Base-by-base conservation (phyloP, 495 filamentous ascomycete species). In the Rhizodiscina lignyota region DNA sequence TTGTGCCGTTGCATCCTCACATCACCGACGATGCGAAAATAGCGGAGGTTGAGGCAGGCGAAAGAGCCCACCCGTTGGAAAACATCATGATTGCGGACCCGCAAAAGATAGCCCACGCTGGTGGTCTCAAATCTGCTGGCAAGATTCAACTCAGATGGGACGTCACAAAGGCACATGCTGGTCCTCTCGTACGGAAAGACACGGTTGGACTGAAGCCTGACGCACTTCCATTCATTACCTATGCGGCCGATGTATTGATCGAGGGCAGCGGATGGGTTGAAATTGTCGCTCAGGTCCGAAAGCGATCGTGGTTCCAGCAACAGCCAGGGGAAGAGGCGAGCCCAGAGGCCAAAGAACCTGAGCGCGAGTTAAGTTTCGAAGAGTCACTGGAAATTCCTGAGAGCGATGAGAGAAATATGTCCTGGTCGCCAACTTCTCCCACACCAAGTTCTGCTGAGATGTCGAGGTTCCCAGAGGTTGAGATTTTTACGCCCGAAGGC, bases 241-340 rank as follows among this genome's bases (percentile, higher is more conserved):
- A 86, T 35, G 66, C 74, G 4, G 66, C 77, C 0, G 89, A 99
- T 51, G 71, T 99, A 24, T 59, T 99, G 5, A 74, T 99, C 23
- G 84, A 94, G 45, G 82, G 87, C 15, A 74, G 75, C 27, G 89
- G 89, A 2, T 99, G 91, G 87, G 66, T 99, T 5, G 89, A 99
- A 52, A 53, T 99, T 15, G 76, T 70, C 4, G 73, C 76, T 11
- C 86, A 96, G 54, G 67, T 89, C 5, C 72, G 86, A 17, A 67
- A 65, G 18, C 43, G 45, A 47, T 55, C 18, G 39, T 67, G 33
- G 52, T 39, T 26, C 1, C 23, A 22, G 30, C 31, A 38, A 15
- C 39, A 29, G 32, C 26, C 35, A 34, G 31, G 21, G 35, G 19
- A 40, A 31, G 21, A 37, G 23, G 39, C 39, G 18, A 37, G 18